phyloP scores from a whole-genome alignment of 1,139 yeast genomes.

The Candida glucosophila region DNA sequence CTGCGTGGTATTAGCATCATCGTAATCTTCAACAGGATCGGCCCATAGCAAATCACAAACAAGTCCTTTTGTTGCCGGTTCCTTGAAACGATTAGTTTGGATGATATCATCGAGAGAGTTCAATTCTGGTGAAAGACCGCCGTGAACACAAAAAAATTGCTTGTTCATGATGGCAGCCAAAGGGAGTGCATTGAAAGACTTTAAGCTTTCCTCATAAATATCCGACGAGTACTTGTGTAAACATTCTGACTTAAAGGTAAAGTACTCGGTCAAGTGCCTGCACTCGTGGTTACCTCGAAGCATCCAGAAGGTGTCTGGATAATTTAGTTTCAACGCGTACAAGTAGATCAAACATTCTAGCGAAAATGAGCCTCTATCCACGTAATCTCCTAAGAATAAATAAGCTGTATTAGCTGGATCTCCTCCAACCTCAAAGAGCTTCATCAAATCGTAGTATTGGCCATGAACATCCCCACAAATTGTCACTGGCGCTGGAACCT shows the following conservation, averaged over 20 bases:
- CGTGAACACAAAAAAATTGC: slow-evolving; percentile 94
- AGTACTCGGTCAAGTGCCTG: slow-evolving; percentile 85
- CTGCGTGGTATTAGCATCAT: slow-evolving; percentile 49
- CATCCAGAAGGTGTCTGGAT: slow-evolving; percentile 71
- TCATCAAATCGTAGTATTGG: slow-evolving; percentile 84
- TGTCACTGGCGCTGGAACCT: slow-evolving; percentile 88
- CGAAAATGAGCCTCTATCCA: slow-evolving; percentile 89
- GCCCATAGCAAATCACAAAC: slow-evolving; percentile 97
- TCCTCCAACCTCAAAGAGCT: slow-evolving; percentile 91
- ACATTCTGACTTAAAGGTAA: slow-evolving; percentile 89
- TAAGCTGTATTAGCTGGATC: slow-evolving; percentile 72
- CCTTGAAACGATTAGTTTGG: slow-evolving; percentile 70
- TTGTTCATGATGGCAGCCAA: slow-evolving; percentile 91
- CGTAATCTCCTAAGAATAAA: slow-evolving; percentile 89
- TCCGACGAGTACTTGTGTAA: slow-evolving; percentile 66
- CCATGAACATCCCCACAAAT: slow-evolving; percentile 98
- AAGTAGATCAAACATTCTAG: slow-evolving; percentile 79
- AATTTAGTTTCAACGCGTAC: slow-evolving; percentile 73
- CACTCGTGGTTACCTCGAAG: slow-evolving; percentile 95
- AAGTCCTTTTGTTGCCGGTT: slow-evolving; percentile 89
- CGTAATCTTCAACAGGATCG: slow-evolving; percentile 87
- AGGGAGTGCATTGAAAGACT: slow-evolving; percentile 81
- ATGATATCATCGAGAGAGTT: slow-evolving; percentile 62
- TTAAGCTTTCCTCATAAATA: slow-evolving; percentile 69
- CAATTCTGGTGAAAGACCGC: slow-evolving; percentile 90